phyloP scores from a whole-genome alignment of 768 basidiomycete species.

The Mycena vitilis region DNA sequence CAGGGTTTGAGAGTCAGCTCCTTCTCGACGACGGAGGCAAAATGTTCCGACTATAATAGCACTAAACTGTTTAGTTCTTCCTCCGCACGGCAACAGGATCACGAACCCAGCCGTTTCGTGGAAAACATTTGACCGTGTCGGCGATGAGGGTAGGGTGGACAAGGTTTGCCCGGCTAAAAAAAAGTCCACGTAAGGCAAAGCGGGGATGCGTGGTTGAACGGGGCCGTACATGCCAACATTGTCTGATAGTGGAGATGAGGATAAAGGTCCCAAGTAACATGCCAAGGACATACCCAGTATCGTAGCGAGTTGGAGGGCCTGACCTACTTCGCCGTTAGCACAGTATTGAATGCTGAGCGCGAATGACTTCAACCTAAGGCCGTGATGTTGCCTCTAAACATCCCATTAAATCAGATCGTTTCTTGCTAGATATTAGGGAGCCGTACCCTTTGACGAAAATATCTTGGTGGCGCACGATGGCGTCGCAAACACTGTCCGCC shows the following conservation, averaged over 20 bases:
- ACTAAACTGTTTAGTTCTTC: no score
- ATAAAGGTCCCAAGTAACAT: slow-evolving; percentile 7
- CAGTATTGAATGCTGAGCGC: no score
- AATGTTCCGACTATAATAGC: slow-evolving; percentile 51
- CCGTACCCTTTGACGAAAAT: slow-evolving; percentile 58
- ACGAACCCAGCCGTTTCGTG: slow-evolving; percentile 52
- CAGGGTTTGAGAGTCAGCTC: slow-evolving; percentile 61
- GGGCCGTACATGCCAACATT: slow-evolving; percentile 56
- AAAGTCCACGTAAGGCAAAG: slow-evolving; percentile 19
- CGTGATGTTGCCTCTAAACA: slow-evolving; percentile 60
- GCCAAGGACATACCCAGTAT: slow-evolving; percentile 51
- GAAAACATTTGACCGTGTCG: slow-evolving; percentile 53
- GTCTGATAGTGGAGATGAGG: slow-evolving; percentile 42
- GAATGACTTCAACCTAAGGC: no score
- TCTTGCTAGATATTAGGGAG: not conserved
- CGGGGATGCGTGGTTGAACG: slow-evolving; percentile 1
- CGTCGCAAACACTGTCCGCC: slow-evolving; percentile 64
- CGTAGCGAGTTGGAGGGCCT: slow-evolving; percentile 61
- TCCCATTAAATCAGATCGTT: not conserved
- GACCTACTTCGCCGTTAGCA: slow-evolving; percentile 16
- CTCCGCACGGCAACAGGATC: no score
- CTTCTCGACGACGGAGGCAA: slow-evolving; percentile 55
- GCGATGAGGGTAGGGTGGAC: slow-evolving; percentile 55
- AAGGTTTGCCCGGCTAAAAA: slow-evolving; percentile 54
- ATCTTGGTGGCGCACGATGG: slow-evolving; percentile 61